Evolutionary conservation across 208 protist genomes (phyloP).

Genomic region (Acanthamoeba rhysodes): DNA sequence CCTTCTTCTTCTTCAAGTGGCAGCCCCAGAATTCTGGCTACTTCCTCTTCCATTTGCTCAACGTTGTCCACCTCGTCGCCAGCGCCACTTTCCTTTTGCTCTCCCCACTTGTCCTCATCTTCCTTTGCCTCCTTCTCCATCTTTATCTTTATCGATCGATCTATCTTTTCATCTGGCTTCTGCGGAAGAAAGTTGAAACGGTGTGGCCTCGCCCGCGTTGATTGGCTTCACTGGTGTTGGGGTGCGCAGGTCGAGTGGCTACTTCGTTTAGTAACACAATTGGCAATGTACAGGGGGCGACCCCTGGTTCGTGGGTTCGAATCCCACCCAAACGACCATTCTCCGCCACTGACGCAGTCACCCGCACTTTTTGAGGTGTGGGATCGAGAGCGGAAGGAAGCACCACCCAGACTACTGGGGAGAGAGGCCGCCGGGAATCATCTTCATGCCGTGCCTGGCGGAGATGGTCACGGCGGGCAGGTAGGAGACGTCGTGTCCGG

Average conservation of each 20-base stretch:
- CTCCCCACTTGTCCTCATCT: neutral
- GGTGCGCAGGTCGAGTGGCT: neutral
- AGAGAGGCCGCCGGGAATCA: neutral
- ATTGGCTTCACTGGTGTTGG: no score
- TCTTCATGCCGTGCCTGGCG: neutral
- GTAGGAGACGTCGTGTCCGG: neutral
- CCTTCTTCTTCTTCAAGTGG: no score
- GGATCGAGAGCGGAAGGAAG: no score
- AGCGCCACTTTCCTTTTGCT: neutral
- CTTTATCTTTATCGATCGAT: no score
- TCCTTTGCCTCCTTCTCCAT: neutral
- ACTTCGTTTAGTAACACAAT: neutral
- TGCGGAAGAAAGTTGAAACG: no score
- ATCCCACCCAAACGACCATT: neutral
- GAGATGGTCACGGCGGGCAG: conserved; percentile 12
- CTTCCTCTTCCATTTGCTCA: no score
- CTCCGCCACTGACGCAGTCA: neutral
- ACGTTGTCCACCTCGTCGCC: neutral
- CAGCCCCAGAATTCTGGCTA: no score
- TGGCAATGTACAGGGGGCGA: neutral
- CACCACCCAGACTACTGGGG: neutral
- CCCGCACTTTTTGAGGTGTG: neutral
- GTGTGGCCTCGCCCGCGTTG: no score
- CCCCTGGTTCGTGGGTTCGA: neutral
- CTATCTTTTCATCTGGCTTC: no score